Evolutionary conservation across 2,329 filamentous ascomycete genomes (phyloP).

Genomic region (Aureobasidium vineae): DNA sequence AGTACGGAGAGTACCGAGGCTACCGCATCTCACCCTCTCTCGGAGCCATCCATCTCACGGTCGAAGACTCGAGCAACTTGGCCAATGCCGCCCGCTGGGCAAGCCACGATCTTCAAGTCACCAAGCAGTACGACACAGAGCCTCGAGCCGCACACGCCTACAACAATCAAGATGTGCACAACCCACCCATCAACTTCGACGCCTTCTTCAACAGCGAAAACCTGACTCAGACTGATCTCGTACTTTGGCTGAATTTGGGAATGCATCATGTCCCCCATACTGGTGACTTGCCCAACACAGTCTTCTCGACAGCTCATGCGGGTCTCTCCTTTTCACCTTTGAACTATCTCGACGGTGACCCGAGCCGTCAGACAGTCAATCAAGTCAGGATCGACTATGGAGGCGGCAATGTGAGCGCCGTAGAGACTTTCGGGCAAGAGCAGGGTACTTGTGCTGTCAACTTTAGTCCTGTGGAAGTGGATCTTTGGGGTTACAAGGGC

Average conservation of each 20-base stretch:
- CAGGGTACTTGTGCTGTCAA: conserved; percentile 35
- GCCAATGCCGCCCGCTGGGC: conserved; percentile 39
- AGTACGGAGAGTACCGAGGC: conserved; percentile 53
- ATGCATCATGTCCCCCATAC: conserved; percentile 60
- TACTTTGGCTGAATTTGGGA: conserved; percentile 56
- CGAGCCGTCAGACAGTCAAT: conserved; percentile 44
- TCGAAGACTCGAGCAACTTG: conserved; percentile 33
- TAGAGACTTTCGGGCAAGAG: conserved; percentile 40
- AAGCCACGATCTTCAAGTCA: conserved; percentile 44
- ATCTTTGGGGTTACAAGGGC: conserved; percentile 37
- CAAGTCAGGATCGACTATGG: conserved; percentile 44
- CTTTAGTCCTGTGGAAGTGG: conserved; percentile 33
- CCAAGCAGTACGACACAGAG: conserved; percentile 50
- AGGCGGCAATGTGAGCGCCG: conserved; percentile 34
- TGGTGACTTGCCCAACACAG: conserved; percentile 55
- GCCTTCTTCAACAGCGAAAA: conserved; percentile 48
- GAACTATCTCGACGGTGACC: conserved; percentile 48
- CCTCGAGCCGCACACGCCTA: conserved; percentile 40
- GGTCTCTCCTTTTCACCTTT: conserved; percentile 47
- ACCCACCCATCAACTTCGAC: conserved; percentile 47
- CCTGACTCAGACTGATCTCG: conserved; percentile 48
- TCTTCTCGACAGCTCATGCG: conserved; percentile 50
- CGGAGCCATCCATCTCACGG: conserved; percentile 34
- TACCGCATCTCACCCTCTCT: conserved; percentile 49
- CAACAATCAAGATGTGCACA: conserved; percentile 41